Evolutionary conservation across 768 basidiomycete species (phyloP).

Genomic region (Pisolithus sp.): DNA sequence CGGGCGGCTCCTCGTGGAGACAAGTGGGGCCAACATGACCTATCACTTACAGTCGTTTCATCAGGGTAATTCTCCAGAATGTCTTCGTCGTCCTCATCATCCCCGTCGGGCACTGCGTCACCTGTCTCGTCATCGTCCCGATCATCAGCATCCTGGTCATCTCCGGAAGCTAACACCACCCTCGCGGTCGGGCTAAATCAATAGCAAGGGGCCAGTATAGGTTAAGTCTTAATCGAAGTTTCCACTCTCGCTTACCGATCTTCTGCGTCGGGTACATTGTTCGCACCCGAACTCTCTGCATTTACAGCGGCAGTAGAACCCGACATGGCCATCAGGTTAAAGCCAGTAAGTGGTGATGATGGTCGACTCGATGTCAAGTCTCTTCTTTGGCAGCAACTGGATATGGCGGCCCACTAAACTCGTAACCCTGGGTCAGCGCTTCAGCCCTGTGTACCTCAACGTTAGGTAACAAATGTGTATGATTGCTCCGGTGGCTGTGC

Average conservation of each 20-base stretch:
- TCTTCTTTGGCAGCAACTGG: too few relatives aligned
- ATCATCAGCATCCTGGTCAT: constrained; percentile 8
- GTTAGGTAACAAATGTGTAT: neutral
- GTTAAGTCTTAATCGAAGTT: neutral
- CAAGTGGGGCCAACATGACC: neutral
- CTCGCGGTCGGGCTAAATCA: constrained; percentile 31
- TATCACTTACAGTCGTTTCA: constrained; percentile 64
- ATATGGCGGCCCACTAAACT: neutral
- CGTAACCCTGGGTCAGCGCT: neutral
- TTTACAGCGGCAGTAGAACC: constrained; percentile 8
- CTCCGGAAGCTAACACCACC: constrained; percentile 40
- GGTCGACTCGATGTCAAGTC: neutral
- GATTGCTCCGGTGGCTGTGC: neutral
- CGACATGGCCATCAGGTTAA: constrained; percentile 15
- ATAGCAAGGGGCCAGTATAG: constrained; percentile 1
- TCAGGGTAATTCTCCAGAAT: constrained; percentile 76
- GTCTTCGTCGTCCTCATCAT: constrained; percentile 45
- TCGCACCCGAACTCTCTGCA: constrained; percentile 7
- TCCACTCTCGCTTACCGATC: constrained; percentile 16
- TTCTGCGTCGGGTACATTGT: constrained; percentile 19
- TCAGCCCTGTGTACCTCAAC: neutral
- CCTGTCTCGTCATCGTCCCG: constrained; percentile 23
- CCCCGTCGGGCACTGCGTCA: constrained; percentile 37
- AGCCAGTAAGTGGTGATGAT: neutral
- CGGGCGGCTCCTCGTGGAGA: neutral